Percentiles rank a stretch among this genome's conserved stretches.
phyloP scores from a whole-genome alignment of 345 rosid genomes.

The Isatis tinctoria region DNA sequence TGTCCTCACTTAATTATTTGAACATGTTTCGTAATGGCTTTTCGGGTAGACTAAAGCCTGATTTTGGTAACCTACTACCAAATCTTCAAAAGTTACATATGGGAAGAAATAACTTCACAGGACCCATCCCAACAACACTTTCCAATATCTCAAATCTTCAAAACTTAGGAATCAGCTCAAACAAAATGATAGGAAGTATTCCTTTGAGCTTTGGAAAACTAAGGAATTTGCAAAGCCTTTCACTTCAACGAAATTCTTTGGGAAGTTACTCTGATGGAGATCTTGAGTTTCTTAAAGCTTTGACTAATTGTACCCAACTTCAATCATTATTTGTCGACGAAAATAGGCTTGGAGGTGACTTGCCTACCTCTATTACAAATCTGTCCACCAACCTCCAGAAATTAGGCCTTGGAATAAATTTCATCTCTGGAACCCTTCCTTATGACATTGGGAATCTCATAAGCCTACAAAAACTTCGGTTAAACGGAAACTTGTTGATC shows the following conservation, averaged over 20 bases:
- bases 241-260: too few relatives aligned
- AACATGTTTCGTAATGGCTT: not conserved
- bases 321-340: not conserved
- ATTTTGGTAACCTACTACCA: not conserved
- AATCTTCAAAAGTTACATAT: not conserved
- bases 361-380: not conserved
- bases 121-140: not conserved
- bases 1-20: not conserved
- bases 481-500: accelerated
- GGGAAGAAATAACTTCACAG: not conserved
- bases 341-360: not conserved
- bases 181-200: not conserved
- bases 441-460: not conserved
- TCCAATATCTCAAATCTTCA: not conserved
- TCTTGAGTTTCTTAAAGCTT: not conserved
- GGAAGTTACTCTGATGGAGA: not conserved
- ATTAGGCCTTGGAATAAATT: not conserved
- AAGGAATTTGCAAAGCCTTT: too few relatives aligned
- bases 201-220: not conserved
- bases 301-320: not conserved
- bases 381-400: not conserved
- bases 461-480: not conserved
- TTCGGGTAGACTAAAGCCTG: not conserved
- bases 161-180: not conserved
- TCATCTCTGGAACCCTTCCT: not conserved